Evolutionary conservation across 1,139 yeast genomes (phyloP).

Genomic region (Candida sp.): DNA sequence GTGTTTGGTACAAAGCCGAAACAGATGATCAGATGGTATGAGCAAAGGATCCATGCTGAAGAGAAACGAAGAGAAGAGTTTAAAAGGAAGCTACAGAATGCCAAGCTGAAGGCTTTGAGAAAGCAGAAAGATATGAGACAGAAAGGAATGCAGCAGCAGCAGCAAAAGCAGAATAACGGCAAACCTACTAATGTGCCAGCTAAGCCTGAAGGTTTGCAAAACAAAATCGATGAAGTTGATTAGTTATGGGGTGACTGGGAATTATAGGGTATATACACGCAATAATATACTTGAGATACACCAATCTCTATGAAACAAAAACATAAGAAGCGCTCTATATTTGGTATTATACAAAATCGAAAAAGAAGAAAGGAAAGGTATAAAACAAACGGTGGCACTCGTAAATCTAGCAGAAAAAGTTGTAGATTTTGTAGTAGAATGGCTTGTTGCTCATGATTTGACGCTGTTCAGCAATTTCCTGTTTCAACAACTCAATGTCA

Average conservation of each 20-base stretch:
- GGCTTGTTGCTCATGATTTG: conserved; percentile 30
- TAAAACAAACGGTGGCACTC: not conserved
- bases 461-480: conserved; percentile 49
- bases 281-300: not conserved
- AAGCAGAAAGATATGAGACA: conserved; percentile 31
- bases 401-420: conserved; percentile 36
- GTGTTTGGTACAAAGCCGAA: conserved; percentile 24
- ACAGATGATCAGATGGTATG: conserved; percentile 30
- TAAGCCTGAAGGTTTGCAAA: not conserved
- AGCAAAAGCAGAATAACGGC: not conserved
- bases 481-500: conserved; percentile 48
- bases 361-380: not conserved
- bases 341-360: too few species aligned
- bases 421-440: conserved; percentile 34
- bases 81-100: conserved; percentile 38
- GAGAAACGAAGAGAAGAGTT: conserved; percentile 38
- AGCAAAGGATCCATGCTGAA: conserved; percentile 34
- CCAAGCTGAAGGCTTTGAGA: conserved; percentile 39
- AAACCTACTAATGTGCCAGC: not conserved
- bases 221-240: conserved; percentile 6
- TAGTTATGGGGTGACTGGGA: not conserved
- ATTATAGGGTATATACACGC: not conserved
- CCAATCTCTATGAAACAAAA: too few species aligned
- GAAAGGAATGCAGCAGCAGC: conserved; percentile 19
- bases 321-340: too few species aligned